phyloP scores from a whole-genome alignment of 2,329 filamentous ascomycete genomes.

The Beauveria brongniartii region DNA sequence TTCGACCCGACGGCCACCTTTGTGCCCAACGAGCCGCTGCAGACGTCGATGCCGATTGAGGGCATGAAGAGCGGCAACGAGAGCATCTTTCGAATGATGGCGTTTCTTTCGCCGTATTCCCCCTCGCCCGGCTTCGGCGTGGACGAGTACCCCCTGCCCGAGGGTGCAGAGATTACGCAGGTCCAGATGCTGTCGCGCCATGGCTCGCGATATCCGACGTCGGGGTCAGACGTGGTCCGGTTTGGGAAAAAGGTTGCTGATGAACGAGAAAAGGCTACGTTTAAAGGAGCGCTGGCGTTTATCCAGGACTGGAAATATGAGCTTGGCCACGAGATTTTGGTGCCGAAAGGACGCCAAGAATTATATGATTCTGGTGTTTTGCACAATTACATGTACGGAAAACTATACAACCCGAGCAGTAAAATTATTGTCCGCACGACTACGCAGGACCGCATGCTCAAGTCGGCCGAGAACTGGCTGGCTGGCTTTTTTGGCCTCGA shows the following conservation, averaged over 20 bases:
- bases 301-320: constrained; percentile 61
- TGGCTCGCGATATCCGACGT: constrained; percentile 65
- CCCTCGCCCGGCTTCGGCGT: constrained; percentile 68
- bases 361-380: constrained; percentile 59
- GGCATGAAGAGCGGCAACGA: constrained; percentile 48
- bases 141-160: constrained; percentile 59
- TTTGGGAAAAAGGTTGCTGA: constrained; percentile 52
- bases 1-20: constrained; percentile 58
- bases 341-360: constrained; percentile 65
- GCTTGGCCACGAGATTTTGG: constrained; percentile 63
- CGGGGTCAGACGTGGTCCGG: constrained; percentile 42
- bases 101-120: constrained; percentile 58
- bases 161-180: constrained; percentile 60
- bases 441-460: constrained; percentile 69
- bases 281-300: constrained; percentile 54
- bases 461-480: constrained; percentile 70
- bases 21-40: constrained; percentile 60
- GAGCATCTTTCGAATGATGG: constrained; percentile 66
- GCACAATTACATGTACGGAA: constrained; percentile 65
- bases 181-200: constrained; percentile 67
- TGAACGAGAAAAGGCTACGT: constrained; percentile 43
- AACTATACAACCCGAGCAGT: constrained; percentile 61
- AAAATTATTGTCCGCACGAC: constrained; percentile 69
- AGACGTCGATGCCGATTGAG: constrained; percentile 60
- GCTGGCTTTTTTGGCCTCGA: constrained; percentile 71